A percentile compares a stretch with the other conserved stretches of the same genome.
Evolutionary conservation across 2,329 filamentous ascomycete genomes (phyloP).

Genomic region (Claviceps sp.): DNA sequence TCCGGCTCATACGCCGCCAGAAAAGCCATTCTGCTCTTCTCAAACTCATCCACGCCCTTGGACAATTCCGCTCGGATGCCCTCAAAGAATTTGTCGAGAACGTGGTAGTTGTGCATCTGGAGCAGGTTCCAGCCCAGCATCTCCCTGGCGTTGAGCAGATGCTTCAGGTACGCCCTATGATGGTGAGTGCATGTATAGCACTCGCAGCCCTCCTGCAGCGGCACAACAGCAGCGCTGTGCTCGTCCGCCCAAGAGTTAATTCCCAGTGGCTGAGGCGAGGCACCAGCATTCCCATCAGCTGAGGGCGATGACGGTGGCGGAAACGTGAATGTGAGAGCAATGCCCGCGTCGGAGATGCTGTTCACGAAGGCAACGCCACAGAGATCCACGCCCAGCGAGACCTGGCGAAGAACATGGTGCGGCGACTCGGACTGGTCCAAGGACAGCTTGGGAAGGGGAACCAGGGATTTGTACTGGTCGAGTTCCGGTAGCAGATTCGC

Average conservation of each 20-base stretch:
- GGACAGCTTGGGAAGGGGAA: slow-evolving; percentile 57
- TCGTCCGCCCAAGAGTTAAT: slow-evolving; percentile 60
- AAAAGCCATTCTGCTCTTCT: slow-evolving; percentile 32
- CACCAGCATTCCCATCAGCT: neutral
- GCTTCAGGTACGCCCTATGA: slow-evolving; percentile 76
- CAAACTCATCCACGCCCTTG: slow-evolving; percentile 44
- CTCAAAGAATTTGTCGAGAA: slow-evolving; percentile 60
- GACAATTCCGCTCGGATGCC: slow-evolving; percentile 52
- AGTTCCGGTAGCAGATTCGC: slow-evolving; percentile 55
- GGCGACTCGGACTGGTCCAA: slow-evolving; percentile 58
- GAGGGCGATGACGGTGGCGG: slow-evolving; percentile 25
- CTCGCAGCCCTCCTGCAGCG: slow-evolving; percentile 49
- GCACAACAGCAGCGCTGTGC: slow-evolving; percentile 47
- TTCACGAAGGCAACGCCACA: slow-evolving; percentile 66
- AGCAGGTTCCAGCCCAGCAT: slow-evolving; percentile 94
- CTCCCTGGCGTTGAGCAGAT: slow-evolving; percentile 79
- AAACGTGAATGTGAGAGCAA: slow-evolving; percentile 71
- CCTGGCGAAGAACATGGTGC: slow-evolving; percentile 61
- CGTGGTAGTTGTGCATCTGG: slow-evolving; percentile 78
- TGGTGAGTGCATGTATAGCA: slow-evolving; percentile 80
- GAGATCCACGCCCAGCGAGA: slow-evolving; percentile 67
- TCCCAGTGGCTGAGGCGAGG: slow-evolving; percentile 41
- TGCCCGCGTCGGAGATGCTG: slow-evolving; percentile 64
- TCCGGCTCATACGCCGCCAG: slow-evolving; percentile 48
- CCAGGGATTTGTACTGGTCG: slow-evolving; percentile 36